phyloP scores from a whole-genome alignment of 495 filamentous ascomycete species.

The Talaromyces thailandensis region DNA sequence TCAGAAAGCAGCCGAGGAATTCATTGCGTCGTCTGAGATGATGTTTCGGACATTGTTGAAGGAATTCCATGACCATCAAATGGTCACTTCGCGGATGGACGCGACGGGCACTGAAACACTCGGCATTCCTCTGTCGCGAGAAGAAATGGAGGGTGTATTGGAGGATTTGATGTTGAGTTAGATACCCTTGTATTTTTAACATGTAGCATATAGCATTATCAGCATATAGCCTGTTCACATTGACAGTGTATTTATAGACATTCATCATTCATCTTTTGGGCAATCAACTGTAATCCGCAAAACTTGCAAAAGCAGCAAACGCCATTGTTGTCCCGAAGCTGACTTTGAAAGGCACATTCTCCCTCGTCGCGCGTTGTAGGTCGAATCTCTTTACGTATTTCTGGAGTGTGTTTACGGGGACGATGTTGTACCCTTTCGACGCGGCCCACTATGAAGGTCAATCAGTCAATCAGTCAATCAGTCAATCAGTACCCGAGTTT shows the following conservation, averaged over 20 bases:
- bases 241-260: neutral
- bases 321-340: constrained; percentile 71
- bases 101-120: constrained; percentile 74
- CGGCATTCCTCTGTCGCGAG: constrained; percentile 74
- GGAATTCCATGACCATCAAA: constrained; percentile 97
- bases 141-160: constrained; percentile 82
- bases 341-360: constrained; percentile 68
- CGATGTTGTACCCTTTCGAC: constrained; percentile 62
- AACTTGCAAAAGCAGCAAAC: constrained; percentile 60
- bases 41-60: constrained; percentile 88
- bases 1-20: constrained; percentile 91
- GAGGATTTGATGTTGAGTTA: constrained; percentile 62
- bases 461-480: too few relatives aligned
- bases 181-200: constrained; percentile 7
- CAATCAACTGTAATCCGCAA: constrained; percentile 17
- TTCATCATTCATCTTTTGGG: neutral
- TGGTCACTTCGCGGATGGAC: constrained; percentile 84
- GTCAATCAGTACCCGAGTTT: neutral
- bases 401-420: constrained; percentile 53
- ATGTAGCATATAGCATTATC: neutral
- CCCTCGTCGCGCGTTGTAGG: constrained; percentile 49
- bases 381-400: constrained; percentile 48
- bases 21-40: constrained; percentile 94
- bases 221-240: neutral
- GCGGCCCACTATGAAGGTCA: constrained; percentile 59